Percentiles rank a stretch among this genome's conserved stretches.
These are phyloP conservation scores for Microdochium trichocladiopsis DNA, from an alignment of 2,329 filamentous ascomycete species.

Conservation along the genomic window DNA sequence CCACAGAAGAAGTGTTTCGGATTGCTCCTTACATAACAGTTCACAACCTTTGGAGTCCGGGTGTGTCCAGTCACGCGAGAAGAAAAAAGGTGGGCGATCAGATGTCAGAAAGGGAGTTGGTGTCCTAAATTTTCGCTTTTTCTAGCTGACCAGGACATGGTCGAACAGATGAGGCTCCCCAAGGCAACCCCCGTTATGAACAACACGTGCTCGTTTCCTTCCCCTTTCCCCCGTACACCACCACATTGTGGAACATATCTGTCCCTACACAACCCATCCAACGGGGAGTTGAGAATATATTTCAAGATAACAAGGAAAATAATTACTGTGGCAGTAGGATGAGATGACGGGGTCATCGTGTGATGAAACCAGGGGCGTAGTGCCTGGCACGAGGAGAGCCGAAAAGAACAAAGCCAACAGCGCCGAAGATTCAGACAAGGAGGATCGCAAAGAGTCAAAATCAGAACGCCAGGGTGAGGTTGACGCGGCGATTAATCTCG, in stretches of 20 bases:
- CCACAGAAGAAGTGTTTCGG: too few species aligned
- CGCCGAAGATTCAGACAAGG: not conserved
- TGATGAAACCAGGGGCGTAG: not conserved
- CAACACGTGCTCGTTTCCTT: too few species aligned
- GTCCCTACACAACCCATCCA: not conserved
- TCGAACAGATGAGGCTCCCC: too few species aligned
- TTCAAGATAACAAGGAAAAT: not conserved
- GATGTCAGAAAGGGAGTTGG: too few species aligned
- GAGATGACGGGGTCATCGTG: not conserved
- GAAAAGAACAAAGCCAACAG: not conserved
- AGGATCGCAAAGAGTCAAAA: not conserved
- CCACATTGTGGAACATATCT: not conserved
- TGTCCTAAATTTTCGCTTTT: too few species aligned
- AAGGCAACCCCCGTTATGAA: too few species aligned
- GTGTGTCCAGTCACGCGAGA: too few species aligned
- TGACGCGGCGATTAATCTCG: not conserved
- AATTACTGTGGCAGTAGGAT: not conserved
- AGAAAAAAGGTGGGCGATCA: too few species aligned
- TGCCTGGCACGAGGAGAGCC: not conserved
- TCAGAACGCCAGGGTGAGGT: not conserved
- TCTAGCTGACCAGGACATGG: too few species aligned
- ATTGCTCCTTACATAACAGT: too few species aligned
- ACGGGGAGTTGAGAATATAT: not conserved
- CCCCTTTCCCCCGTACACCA: too few species aligned
- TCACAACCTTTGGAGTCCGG: too few species aligned